Base-by-base conservation (phyloP, 345 rosid genomes). In the Pistacia vera region DNA sequence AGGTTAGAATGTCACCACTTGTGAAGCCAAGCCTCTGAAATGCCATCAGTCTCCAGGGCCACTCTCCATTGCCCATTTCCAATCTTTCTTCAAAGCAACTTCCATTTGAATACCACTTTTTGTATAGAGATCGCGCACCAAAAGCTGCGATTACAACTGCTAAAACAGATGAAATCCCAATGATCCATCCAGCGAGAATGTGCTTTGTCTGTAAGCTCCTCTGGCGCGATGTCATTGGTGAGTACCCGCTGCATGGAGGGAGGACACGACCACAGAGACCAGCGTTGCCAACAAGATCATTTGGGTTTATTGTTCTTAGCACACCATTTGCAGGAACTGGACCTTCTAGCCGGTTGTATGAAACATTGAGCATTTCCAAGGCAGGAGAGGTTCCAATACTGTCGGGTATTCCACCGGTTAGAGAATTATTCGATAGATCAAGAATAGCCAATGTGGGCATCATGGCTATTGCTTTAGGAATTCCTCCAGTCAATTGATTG, bases 11-110 rank as follows among this genome's bases (percentile, higher is more conserved):
- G 70, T 93, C 99, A 28, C 87, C 63, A 36, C 97, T 86, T 14
- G 93, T 90, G 79, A 96, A 93, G 13, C 90, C 91, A 22, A 96
- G 85, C 79, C 97, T 91, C 78, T 96, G 97, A 89, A 93, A 96
- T 81, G 95, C 98, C 90, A 87, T 83, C 58, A 93, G 66, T 79
- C 90, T 88, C 99, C 99, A 96, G 2, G 99, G 97, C 97, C 99
- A 96, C 71, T 90, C 92, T 68, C 85, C 88, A 3, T 69, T 81
- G 30, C 90, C 88, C 72, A 77, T 81, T 58, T 83, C 89, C 8
- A 82, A 80, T 69, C 79, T 80, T 69, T 85, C 91, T 67, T 81
- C 85, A 8, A 86, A 83, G 83, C 92, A 89, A 79, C 86, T 80
- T 54, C 93, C 89, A 57, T 78, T 76, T 0, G 86, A 66, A 51